A percentile compares a stretch with the other conserved stretches of the same genome.
phyloP scores from a whole-genome alignment of 2,329 filamentous ascomycete species.

The Penicillium sp. region DNA sequence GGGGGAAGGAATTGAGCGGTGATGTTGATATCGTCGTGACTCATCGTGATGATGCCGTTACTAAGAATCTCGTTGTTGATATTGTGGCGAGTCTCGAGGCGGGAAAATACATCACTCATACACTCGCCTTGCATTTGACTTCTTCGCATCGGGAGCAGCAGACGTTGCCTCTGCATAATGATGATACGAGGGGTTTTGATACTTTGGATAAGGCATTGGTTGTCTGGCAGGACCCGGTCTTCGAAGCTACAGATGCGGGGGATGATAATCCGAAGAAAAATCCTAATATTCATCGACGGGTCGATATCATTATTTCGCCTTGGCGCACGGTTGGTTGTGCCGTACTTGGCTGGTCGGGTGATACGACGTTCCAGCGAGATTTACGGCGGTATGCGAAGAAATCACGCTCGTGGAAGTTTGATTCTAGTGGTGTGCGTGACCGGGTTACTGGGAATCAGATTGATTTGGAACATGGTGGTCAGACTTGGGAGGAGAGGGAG shows the following conservation, averaged over 20 bases:
- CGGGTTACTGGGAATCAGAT: constrained; percentile 63
- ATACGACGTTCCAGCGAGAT: constrained; percentile 85
- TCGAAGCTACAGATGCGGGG: constrained; percentile 19
- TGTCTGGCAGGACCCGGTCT: constrained; percentile 75
- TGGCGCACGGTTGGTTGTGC: constrained; percentile 89
- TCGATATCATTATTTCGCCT: constrained; percentile 86
- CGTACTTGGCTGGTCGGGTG: constrained; percentile 81
- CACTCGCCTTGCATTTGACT: constrained; percentile 64
- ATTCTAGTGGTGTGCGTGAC: constrained; percentile 78
- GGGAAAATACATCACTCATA: constrained; percentile 73
- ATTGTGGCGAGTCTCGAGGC: constrained; percentile 68
- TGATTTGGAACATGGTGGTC: constrained; percentile 59
- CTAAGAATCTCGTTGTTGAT: constrained; percentile 65
- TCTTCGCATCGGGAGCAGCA: constrained; percentile 71
- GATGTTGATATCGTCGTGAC: constrained; percentile 85
- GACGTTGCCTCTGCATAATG: constrained; percentile 53
- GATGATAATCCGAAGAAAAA: constrained; percentile 48
- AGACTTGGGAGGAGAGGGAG: constrained; percentile 68
- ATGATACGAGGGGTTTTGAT: constrained; percentile 62
- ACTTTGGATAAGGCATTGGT: constrained; percentile 87
- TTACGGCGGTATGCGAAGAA: constrained; percentile 74
- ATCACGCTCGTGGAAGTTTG: constrained; percentile 73
- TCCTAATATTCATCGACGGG: constrained; percentile 71
- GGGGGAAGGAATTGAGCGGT: constrained; percentile 68
- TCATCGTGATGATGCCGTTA: constrained; percentile 67